Base-by-base conservation (phyloP, 495 filamentous ascomycete genomes). In the Daldinia caldariorum region DNA sequence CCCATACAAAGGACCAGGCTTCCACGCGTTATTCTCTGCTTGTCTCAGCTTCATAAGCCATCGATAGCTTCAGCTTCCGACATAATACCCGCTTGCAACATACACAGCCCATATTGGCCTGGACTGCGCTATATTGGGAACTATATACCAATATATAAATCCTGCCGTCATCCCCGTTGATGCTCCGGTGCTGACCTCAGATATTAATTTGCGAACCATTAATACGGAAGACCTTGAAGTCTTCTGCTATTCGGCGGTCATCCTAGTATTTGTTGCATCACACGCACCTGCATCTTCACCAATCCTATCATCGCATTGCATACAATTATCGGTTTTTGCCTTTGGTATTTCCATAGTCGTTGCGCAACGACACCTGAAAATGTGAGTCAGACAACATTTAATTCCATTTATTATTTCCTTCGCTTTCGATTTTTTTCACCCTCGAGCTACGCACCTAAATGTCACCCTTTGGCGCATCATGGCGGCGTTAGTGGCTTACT, bases 381-480 rank as follows among this genome's bases (percentile, higher is more conserved):
- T 73, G 79, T 83, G 79, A 82, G 81, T 83, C 81, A 82, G 78
- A 78, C 74, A 73, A 68, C 59, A 64, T 56, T 39, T 57, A 66
- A 66, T 63, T 63, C 38, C 66, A 54, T 61, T 41, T 38, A 37
- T 53, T 35, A 13, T 3, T 69, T 71, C 69, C 65, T 43, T 26
- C 31, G 5, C 50, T 61, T 73, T 69, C 65, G 47, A 72, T 73
- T 68, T 72, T 20, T 38, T 34, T 38, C 68, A 68, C 65, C 65
- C 70, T 75, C 39, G 49, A 26, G 5, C 50, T 57, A 54, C 64
- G 72, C 67, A 69, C 38, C 37, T 49, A 45, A 29, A 55, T 70
- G 62, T 62, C 41, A 66, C 71, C 71, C 63, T 70, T 67, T 73
- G 58, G 58, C 65, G 43, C 61, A 59, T 47, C 29, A 26, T 31